These are phyloP conservation scores for Chaetomium sp. DNA, from an alignment of 2,329 filamentous ascomycete species.

Conservation along the genomic window DNA sequence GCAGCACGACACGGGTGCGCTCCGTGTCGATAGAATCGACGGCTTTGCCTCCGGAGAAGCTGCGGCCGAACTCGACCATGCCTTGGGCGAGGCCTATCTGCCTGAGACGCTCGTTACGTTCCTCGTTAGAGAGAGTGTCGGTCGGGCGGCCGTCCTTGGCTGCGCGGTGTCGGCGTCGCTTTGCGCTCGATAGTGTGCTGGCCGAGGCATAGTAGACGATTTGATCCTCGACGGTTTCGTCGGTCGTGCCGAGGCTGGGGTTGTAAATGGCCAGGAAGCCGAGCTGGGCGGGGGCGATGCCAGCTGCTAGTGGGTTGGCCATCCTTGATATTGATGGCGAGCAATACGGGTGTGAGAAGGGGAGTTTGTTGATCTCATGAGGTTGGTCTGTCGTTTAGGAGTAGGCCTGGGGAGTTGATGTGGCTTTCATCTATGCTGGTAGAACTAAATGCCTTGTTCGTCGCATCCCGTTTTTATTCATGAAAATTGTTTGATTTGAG, in stretches of 20 bases:
- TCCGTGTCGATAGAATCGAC: constrained; percentile 91
- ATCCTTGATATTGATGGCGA: background rate
- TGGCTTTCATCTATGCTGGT: background rate
- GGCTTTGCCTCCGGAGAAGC: constrained; percentile 75
- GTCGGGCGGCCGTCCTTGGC: constrained; percentile 45
- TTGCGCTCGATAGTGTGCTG: constrained; percentile 45
- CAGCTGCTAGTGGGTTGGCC: constrained; percentile 21
- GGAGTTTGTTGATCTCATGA: background rate
- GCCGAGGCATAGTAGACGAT: constrained; percentile 89
- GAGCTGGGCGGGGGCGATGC: constrained; percentile 74
- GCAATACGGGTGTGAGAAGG: too few relatives aligned
- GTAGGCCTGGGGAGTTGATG: background rate
- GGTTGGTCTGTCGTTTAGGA: background rate
- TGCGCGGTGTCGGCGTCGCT: constrained; percentile 44
- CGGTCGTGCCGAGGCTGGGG: constrained; percentile 59
- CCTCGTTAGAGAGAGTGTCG: constrained; percentile 57
- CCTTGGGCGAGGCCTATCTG: constrained; percentile 96
- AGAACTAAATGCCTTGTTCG: background rate
- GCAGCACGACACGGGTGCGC: constrained; percentile 78
- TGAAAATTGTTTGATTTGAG: background rate
- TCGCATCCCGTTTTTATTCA: background rate
- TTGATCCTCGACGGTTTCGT: constrained; percentile 76
- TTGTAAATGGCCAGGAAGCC: constrained; percentile 96
- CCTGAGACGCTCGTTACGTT: constrained; percentile 82
- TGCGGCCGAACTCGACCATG: constrained; percentile 90